These are phyloP conservation scores for Dillenia suffruticosa DNA, from an alignment of 164 flowering plant species.

Conservation along the genomic window DNA sequence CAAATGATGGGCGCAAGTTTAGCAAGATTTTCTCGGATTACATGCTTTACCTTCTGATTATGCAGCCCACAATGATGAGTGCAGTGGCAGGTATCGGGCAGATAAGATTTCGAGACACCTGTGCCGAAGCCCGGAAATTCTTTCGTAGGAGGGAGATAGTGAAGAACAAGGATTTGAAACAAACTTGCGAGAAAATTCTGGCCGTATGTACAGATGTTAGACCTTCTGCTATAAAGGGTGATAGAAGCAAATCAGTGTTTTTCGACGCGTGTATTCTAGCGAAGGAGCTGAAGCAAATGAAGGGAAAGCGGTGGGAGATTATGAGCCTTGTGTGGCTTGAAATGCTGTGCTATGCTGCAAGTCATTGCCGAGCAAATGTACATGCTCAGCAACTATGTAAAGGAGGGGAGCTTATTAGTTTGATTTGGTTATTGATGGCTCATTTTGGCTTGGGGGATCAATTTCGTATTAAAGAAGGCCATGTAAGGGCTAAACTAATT, in stretches of 20 bases:
- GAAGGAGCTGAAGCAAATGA: slow-evolving; percentile 11
- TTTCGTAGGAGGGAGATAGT: slow-evolving; percentile 1
- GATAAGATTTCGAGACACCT: slow-evolving; percentile 34
- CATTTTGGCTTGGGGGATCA: slow-evolving; percentile 43
- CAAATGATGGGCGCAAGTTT: slow-evolving; percentile 1
- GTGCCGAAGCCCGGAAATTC: slow-evolving; percentile 33
- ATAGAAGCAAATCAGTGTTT: no score
- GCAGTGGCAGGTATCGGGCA: slow-evolving; percentile 34
- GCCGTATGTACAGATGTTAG: neutral
- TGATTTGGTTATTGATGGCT: slow-evolving; percentile 44
- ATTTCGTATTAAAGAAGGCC: slow-evolving; percentile 29
- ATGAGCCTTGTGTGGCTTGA: slow-evolving; percentile 46
- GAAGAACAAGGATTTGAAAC: no score
- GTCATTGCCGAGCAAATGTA: slow-evolving; percentile 20
- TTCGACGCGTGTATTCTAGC: slow-evolving; percentile 32
- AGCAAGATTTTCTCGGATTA: slow-evolving; percentile 28
- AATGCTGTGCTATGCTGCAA: slow-evolving; percentile 40
- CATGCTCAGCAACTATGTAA: slow-evolving; percentile 31
- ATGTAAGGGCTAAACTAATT: slow-evolving; percentile 34
- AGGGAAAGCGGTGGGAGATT: slow-evolving; percentile 23
- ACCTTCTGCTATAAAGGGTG: no score
- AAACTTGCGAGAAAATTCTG: slow-evolving; percentile 2
- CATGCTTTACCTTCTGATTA: slow-evolving; percentile 37
- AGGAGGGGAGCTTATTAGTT: slow-evolving; percentile 42
- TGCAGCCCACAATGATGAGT: slow-evolving; percentile 32